phyloP scores from a whole-genome alignment of 345 rosid genomes.

The Syzygium aqueum region DNA sequence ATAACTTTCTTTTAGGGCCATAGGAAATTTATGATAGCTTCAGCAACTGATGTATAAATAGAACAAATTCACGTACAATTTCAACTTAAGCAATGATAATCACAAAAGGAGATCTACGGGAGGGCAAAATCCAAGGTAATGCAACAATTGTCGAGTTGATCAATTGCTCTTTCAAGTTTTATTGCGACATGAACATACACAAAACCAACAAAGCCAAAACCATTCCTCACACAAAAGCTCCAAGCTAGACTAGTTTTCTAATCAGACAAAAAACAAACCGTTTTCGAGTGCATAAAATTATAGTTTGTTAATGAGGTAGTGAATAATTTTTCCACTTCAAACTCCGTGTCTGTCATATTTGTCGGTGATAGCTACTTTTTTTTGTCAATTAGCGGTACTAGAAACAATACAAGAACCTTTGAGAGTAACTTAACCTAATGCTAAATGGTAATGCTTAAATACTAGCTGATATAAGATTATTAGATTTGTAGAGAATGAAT shows the following conservation, averaged over 20 bases:
- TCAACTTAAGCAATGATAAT: not conserved
- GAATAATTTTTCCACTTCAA: too few relatives aligned
- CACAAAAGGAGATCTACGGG: not conserved
- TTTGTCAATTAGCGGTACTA: too few relatives aligned
- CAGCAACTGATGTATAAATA: not conserved
- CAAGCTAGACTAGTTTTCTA: not conserved
- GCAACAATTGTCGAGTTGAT: not conserved
- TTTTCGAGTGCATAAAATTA: not conserved
- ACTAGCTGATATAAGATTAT: too few relatives aligned
- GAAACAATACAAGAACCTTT: too few relatives aligned
- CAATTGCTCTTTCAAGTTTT: not conserved
- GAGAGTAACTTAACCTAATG: too few relatives aligned
- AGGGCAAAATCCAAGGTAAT: not conserved
- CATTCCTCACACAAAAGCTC: not conserved
- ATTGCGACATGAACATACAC: not conserved
- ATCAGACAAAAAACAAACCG: not conserved
- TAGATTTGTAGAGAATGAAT: too few relatives aligned
- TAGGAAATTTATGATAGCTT: not conserved
- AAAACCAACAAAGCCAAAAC: not conserved
- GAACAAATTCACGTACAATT: not conserved
- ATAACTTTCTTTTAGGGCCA: not conserved
- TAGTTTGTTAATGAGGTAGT: too few relatives aligned
- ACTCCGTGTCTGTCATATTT: too few relatives aligned
- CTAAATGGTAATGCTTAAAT: too few relatives aligned
- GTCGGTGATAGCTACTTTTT: too few relatives aligned